Base-by-base conservation (phyloP, 495 filamentous ascomycete species). In the Lophiotrema nucula region DNA sequence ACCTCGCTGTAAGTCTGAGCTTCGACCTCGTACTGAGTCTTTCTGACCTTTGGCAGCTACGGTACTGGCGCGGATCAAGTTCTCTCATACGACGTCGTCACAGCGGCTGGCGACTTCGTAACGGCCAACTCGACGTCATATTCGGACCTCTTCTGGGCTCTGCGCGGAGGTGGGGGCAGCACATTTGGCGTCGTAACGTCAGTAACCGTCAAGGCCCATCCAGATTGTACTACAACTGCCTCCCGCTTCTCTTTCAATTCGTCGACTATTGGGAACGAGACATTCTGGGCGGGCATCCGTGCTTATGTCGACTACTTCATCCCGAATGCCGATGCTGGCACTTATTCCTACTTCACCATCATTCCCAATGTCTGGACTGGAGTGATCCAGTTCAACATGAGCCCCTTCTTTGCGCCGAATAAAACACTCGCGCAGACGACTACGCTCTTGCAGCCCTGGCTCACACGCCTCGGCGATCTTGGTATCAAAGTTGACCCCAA, bases 61-160 rank as follows among this genome's bases (percentile, higher is more conserved):
- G 61, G 61, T 19, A 59, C 53, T 26, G 61, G 56, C 33, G 56
- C 56, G 5, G 61, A 65, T 33, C 55, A 65, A 19, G 61, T 65
- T 28, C 56, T 59, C 15, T 26, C 52, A 13, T 51, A 59, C 15
- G 52, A 60, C 16, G 56, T 60, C 13, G 56, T 65, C 22, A 59
- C 50, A 5, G 52, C 61, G 1, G 46, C 46, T 28, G 61, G 61
- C 24, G 21, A 43, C 2, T 65, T 59, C 38, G 51, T 65, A 12
- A 53, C 48, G 5, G 61, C 56, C 13, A 60, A 60, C 50, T 60
- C 56, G 2, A 55, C 49, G 16, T 47, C 42, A 4, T 24, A 65
- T 46, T 13, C 55, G 1, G 61, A 60, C 37, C 45, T 65, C 21
- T 65, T 65, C 50, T 65, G 55, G 56, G 61, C 61, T 15, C 23